Evolutionary conservation across 106 monocot species (phyloP).

Genomic region (Phalaenopsis aphrodite): DNA sequence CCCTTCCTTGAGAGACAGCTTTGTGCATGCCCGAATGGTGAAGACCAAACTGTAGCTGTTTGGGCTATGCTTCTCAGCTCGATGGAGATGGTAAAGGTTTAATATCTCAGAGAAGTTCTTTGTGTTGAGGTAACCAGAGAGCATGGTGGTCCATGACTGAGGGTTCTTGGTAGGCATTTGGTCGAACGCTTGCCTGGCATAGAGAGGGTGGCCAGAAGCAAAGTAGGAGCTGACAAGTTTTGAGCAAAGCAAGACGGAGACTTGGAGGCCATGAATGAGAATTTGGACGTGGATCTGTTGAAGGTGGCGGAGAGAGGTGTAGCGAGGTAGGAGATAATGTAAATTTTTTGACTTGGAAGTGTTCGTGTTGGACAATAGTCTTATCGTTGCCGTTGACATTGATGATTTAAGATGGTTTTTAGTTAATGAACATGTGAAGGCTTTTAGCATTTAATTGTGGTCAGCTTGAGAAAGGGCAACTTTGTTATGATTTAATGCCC

Average conservation of each 20-base stretch:
- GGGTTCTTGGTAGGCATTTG: conserved; percentile 18
- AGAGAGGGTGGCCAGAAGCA: background rate
- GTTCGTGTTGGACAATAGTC: background rate
- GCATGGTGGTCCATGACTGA: conserved; percentile 36
- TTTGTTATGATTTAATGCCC: too few relatives aligned
- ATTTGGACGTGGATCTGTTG: conserved; percentile 30
- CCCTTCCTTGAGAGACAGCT: conserved; percentile 9
- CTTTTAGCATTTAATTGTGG: too few relatives aligned
- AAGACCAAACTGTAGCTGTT: conserved; percentile 33
- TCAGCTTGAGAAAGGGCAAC: too few relatives aligned
- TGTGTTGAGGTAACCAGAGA: conserved; percentile 26
- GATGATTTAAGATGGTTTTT: too few relatives aligned
- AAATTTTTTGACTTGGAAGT: conserved; percentile 6
- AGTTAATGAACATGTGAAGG: too few relatives aligned
- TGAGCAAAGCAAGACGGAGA: conserved; percentile 26
- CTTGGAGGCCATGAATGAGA: conserved; percentile 24
- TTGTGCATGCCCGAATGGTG: conserved; percentile 23
- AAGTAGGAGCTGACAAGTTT: conserved; percentile 26
- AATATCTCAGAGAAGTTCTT: conserved; percentile 11
- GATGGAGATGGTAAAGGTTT: conserved; percentile 18
- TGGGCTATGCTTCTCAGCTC: conserved; percentile 9
- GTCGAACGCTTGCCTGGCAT: conserved; percentile 28
- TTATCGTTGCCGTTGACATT: background rate
- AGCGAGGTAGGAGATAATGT: conserved; percentile 22
- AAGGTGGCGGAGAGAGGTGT: conserved; percentile 24